Evolutionary conservation across 495 filamentous ascomycete species (phyloP).

Genomic region (Aspergillus ellipticus): DNA sequence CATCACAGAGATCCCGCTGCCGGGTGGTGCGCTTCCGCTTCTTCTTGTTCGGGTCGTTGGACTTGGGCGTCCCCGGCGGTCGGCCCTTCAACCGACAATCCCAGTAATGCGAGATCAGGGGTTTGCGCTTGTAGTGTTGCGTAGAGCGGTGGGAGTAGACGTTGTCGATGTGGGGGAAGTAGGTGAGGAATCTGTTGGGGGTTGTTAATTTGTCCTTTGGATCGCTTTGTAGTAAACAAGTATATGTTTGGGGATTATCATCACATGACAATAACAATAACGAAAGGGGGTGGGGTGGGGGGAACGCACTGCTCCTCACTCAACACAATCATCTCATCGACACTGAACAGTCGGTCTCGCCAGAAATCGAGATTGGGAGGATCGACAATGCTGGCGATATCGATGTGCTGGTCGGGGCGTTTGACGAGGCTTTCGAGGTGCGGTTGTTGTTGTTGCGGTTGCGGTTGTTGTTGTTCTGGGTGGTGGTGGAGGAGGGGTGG

Average conservation of each 20-base stretch:
- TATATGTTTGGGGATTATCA: neutral
- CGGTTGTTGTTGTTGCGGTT: slow-evolving; percentile 6
- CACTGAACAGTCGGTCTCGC: slow-evolving; percentile 73
- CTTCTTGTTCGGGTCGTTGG: slow-evolving; percentile 82
- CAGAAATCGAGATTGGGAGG: slow-evolving; percentile 70
- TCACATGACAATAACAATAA: neutral
- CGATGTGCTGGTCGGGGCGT: slow-evolving; percentile 9
- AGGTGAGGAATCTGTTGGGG: slow-evolving; percentile 67
- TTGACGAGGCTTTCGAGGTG: slow-evolving; percentile 13
- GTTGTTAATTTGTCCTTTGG: neutral
- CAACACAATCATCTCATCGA: slow-evolving; percentile 69
- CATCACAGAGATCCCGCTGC: slow-evolving; percentile 77
- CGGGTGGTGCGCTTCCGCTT: slow-evolving; percentile 78
- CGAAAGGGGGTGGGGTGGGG: slow-evolving; percentile 1
- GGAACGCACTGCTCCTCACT: slow-evolving; percentile 73
- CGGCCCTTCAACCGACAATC: slow-evolving; percentile 86
- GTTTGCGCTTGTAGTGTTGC: slow-evolving; percentile 79
- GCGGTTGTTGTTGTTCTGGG: slow-evolving; percentile 17
- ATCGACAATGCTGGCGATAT: slow-evolving; percentile 42
- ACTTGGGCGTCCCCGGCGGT: slow-evolving; percentile 79
- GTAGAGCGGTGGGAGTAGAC: slow-evolving; percentile 89
- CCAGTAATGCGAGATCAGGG: slow-evolving; percentile 84
- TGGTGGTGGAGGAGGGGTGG: neutral
- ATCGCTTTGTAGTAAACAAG: too few relatives aligned
- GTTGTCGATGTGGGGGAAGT: slow-evolving; percentile 89